phyloP scores from a whole-genome alignment of 2,329 filamentous ascomycete genomes.

The Arthrobotrys iridis region DNA sequence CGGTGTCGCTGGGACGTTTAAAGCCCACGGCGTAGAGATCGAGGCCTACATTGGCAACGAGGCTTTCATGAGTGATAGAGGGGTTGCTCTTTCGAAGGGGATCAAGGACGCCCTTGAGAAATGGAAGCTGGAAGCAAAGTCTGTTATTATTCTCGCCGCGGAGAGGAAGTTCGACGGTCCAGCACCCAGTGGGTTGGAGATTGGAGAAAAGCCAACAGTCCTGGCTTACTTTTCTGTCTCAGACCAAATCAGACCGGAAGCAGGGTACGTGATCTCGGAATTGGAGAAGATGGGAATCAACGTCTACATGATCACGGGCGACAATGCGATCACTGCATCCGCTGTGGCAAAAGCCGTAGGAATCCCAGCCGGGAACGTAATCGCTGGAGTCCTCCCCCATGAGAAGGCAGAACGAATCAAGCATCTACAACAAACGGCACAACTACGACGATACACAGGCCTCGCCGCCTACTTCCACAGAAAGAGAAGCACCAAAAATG shows the following conservation, averaged over 20 bases:
- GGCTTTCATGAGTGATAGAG: constrained; percentile 68
- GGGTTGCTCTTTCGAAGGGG: constrained; percentile 28
- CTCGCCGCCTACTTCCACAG: constrained; percentile 34
- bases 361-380: constrained; percentile 77
- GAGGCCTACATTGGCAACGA: constrained; percentile 78
- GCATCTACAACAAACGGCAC: constrained; percentile 67
- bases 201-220: constrained; percentile 61
- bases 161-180: not conserved
- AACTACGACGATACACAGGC: constrained; percentile 34
- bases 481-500: constrained; percentile 12
- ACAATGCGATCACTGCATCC: constrained; percentile 83
- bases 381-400: constrained; percentile 85
- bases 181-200: constrained; percentile 56
- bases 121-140: constrained; percentile 74
- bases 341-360: constrained; percentile 80
- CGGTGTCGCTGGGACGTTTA: constrained; percentile 72
- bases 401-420: constrained; percentile 80
- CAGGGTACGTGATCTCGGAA: constrained; percentile 71
- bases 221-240: constrained; percentile 77
- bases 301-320: constrained; percentile 92
- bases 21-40: constrained; percentile 60
- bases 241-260: constrained; percentile 81
- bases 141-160: constrained; percentile 64
- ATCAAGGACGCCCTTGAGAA: constrained; percentile 53
- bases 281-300: constrained; percentile 74